phyloP scores from a whole-genome alignment of 2,329 filamentous ascomycete species.

The Xylariaceae sp. region DNA sequence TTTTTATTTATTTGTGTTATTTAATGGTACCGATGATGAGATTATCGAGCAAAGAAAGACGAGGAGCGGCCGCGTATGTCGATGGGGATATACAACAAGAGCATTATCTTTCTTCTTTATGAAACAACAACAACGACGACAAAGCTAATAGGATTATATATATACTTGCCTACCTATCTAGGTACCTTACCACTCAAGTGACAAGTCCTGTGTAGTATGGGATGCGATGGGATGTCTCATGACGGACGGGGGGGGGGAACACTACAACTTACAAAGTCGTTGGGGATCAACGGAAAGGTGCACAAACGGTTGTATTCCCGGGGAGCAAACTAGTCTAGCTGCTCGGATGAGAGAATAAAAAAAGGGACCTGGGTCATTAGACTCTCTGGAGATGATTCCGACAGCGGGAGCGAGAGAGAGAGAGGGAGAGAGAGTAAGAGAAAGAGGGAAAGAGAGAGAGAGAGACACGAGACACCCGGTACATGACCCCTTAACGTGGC shows the following conservation, averaged over 20 bases:
- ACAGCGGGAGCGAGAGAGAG: constrained; percentile 28
- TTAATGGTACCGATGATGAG: too few relatives aligned
- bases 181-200: too few relatives aligned
- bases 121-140: constrained; percentile 3
- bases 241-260: constrained; percentile 11
- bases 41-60: too few relatives aligned
- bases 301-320: constrained; percentile 34
- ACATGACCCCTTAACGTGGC: constrained; percentile 12
- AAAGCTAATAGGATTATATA: too few relatives aligned
- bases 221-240: constrained; percentile 11
- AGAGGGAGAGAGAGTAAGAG: constrained; percentile 19
- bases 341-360: constrained; percentile 11
- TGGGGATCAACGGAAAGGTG: constrained; percentile 35
- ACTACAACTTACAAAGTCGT: constrained; percentile 24
- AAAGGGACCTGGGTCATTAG: constrained; percentile 6
- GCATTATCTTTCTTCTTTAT: background rate
- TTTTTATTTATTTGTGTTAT: too few relatives aligned
- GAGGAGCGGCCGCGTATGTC: background rate
- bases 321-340: constrained; percentile 15
- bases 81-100: background rate
- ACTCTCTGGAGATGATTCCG: constrained; percentile 25
- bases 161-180: too few relatives aligned
- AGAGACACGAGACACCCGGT: constrained; percentile 17
- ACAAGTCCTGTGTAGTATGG: too few relatives aligned
- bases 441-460: too few relatives aligned